phyloP scores from a whole-genome alignment of 495 filamentous ascomycete species.

The Penicillium ucsense region DNA sequence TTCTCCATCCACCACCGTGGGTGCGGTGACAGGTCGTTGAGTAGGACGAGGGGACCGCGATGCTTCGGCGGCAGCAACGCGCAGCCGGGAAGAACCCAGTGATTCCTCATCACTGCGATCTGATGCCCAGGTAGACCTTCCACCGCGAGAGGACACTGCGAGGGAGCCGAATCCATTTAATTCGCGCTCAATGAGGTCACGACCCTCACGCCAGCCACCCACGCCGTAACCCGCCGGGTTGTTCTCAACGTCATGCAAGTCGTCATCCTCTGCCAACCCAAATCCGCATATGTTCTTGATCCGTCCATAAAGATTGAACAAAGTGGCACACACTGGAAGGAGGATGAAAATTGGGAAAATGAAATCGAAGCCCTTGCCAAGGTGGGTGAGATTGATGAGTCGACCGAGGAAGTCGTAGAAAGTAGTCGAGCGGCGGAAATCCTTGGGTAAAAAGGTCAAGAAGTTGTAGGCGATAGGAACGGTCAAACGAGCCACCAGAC shows the following conservation, averaged over 20 bases:
- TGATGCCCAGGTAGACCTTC: constrained; percentile 24
- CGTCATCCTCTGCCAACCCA: constrained; percentile 63
- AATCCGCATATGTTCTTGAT: constrained; percentile 72
- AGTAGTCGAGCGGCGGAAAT: constrained; percentile 56
- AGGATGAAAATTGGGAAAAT: constrained; percentile 84
- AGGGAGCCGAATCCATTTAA: constrained; percentile 53
- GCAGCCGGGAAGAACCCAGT: constrained; percentile 22
- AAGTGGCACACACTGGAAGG: constrained; percentile 68
- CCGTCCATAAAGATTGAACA: constrained; percentile 79
- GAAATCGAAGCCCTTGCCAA: constrained; percentile 76
- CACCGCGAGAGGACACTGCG: constrained; percentile 29
- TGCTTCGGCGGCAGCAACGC: constrained; percentile 20
- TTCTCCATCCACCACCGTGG: constrained; percentile 38
- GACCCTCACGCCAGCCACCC: constrained; percentile 87
- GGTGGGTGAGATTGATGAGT: constrained; percentile 72
- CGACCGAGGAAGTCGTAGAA: constrained; percentile 83
- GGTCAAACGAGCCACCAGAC: constrained; percentile 79
- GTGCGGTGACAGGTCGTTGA: constrained; percentile 17
- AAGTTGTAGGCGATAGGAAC: constrained; percentile 95
- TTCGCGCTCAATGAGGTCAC: constrained; percentile 89
- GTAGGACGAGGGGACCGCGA: constrained; percentile 20
- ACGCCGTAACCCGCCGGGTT: constrained; percentile 55
- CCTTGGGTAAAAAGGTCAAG: constrained; percentile 68
- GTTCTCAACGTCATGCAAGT: constrained; percentile 56
- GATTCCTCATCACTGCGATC: constrained; percentile 15